phyloP scores from a whole-genome alignment of 352 stramenopile genomes.

The Phytophthora constricta region DNA sequence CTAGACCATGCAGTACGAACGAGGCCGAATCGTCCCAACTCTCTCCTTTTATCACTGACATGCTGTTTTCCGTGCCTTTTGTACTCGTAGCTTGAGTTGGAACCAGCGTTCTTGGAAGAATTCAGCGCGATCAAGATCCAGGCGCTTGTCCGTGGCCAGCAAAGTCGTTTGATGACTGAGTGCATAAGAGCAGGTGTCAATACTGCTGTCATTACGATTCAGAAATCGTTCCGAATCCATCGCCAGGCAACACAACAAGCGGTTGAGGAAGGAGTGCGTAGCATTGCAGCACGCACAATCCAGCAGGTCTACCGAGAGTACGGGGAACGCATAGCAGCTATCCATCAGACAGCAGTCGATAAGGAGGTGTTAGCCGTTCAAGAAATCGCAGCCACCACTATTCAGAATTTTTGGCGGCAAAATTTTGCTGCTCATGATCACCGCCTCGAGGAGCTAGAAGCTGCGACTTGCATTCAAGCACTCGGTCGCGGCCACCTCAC shows the following conservation, averaged over 20 bases:
- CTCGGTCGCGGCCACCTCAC: constrained; percentile 60
- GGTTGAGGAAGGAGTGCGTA: constrained; percentile 43
- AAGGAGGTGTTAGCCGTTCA: constrained; percentile 53
- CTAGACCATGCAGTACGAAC: constrained; percentile 53
- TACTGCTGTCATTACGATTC: constrained; percentile 56
- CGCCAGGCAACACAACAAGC: not conserved
- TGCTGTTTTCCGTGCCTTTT: constrained; percentile 2
- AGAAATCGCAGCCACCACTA: constrained; percentile 56
- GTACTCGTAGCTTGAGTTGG: constrained; percentile 37
- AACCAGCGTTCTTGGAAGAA: constrained; percentile 56
- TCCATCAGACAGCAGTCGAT: constrained; percentile 38
- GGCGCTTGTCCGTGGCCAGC: constrained; percentile 61
- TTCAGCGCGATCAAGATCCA: constrained; percentile 68
- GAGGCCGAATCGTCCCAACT: too few species aligned
- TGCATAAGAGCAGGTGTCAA: constrained; percentile 49
- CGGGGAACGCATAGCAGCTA: constrained; percentile 16
- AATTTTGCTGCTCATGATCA: constrained; percentile 25
- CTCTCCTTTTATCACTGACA: not conserved
- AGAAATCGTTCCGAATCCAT: constrained; percentile 48
- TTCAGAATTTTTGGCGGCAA: constrained; percentile 60
- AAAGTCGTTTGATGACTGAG: constrained; percentile 61
- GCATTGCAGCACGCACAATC: constrained; percentile 58
- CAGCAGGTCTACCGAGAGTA: constrained; percentile 51
- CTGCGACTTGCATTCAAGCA: constrained; percentile 76
- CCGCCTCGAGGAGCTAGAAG: constrained; percentile 49